Percentiles rank a stretch among this genome's conserved stretches.
Evolutionary conservation across 441 rosid genomes (phyloP).

Genomic region (Adansonia madagascariensis): DNA sequence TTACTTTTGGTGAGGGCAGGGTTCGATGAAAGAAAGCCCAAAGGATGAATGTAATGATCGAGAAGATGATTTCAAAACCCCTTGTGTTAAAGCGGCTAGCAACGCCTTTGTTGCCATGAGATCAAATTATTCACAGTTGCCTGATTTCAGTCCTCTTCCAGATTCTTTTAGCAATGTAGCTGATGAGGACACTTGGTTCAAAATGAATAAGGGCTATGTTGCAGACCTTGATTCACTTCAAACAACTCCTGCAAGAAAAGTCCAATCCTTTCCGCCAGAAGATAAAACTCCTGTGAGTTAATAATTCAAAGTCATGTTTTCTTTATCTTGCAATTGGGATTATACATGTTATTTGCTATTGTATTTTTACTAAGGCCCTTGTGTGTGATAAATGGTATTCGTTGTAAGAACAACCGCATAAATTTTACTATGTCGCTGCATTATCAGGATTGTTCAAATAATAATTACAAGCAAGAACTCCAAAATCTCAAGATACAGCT

Average conservation of each 20-base stretch:
- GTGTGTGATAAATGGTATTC: not conserved
- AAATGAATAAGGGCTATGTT: conserved; percentile 81
- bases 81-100: conserved; percentile 61
- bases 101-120: conserved; percentile 70
- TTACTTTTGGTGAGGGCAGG: conserved; percentile 31
- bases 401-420: not conserved
- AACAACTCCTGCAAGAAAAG: conserved; percentile 71
- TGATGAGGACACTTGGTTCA: conserved; percentile 92
- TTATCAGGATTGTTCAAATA: conserved; percentile 46
- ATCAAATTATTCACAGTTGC: conserved; percentile 60
- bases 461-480: conserved; percentile 45
- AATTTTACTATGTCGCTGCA: not conserved
- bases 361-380: conserved; percentile 1
- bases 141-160: conserved; percentile 82
- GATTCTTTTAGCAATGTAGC: conserved; percentile 74
- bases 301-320: conserved; percentile 23
- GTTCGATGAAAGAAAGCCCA: conserved; percentile 45
- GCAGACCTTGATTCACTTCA: conserved; percentile 81
- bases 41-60: conserved; percentile 48
- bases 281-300: conserved; percentile 63
- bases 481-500: conserved; percentile 63
- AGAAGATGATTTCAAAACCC: conserved; percentile 57
- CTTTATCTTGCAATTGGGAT: not conserved
- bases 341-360: not conserved
- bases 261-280: conserved; percentile 60